phyloP scores from a whole-genome alignment of 352 stramenopile genomes.

The Pythium rishiriense region DNA sequence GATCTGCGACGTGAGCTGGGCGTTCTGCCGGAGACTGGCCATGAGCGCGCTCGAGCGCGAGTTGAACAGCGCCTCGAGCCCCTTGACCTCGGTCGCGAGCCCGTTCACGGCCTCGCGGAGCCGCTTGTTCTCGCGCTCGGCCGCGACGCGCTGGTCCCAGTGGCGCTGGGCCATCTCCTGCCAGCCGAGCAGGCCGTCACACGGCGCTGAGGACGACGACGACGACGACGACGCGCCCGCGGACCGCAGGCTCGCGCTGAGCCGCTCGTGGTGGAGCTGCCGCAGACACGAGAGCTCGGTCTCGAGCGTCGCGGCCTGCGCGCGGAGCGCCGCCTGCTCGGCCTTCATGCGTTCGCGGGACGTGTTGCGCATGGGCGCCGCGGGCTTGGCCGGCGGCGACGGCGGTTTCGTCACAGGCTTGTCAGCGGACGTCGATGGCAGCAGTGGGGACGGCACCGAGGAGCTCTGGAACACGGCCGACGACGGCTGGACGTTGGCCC shows the following conservation, averaged over 20 bases:
- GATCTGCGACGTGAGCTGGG: slow-evolving; percentile 15
- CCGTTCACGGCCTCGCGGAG: slow-evolving; percentile 19
- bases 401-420: not conserved
- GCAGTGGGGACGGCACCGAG: not conserved
- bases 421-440: not conserved
- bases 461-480: not conserved
- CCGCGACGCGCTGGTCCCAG: slow-evolving; percentile 20
- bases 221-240: not conserved
- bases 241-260: slow-evolving; percentile 2
- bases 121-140: slow-evolving; percentile 24
- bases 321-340: slow-evolving; percentile 19
- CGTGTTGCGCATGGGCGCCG: slow-evolving; percentile 23
- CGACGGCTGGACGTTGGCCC: slow-evolving; percentile 15
- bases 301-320: slow-evolving; percentile 18
- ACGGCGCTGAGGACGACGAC: not conserved
- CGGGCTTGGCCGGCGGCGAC: slow-evolving; percentile 4
- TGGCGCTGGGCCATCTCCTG: slow-evolving; percentile 21
- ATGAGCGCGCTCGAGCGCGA: slow-evolving; percentile 25
- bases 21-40: slow-evolving; percentile 21
- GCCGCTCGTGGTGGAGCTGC: slow-evolving; percentile 17
- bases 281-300: slow-evolving; percentile 20
- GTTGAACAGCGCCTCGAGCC: slow-evolving; percentile 25
- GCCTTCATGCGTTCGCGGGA: slow-evolving; percentile 29
- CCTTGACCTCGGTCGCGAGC: slow-evolving; percentile 23
- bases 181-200: slow-evolving; percentile 11